Percentiles rank a stretch among this genome's conserved stretches.
These are phyloP conservation scores for Leccinum solheimii DNA, from an alignment of 1,284 basidiomycete genomes.

Conservation along the genomic window DNA sequence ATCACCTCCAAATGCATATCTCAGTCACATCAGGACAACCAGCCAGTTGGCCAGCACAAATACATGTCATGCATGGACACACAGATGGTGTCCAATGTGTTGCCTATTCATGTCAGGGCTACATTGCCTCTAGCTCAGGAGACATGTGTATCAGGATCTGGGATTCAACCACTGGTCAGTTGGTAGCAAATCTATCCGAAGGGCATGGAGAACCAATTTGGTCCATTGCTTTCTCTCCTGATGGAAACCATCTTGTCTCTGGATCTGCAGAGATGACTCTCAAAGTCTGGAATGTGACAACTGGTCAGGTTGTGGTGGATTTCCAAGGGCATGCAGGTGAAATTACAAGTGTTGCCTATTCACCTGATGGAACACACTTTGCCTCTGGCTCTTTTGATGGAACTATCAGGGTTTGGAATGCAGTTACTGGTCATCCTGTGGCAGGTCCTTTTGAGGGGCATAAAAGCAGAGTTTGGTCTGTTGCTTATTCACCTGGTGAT, in stretches of 20 bases:
- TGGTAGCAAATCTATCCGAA: not conserved
- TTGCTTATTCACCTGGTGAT: not conserved
- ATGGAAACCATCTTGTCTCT: not conserved
- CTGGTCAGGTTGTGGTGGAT: not conserved
- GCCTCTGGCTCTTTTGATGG: not conserved
- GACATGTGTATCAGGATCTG: not conserved
- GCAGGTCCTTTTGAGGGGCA: not conserved
- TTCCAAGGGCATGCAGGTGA: not conserved
- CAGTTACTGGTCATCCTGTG: not conserved
- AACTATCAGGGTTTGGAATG: not conserved
- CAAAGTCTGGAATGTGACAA: not conserved
- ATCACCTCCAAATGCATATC: not conserved
- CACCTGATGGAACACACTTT: not conserved
- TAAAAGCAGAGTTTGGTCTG: not conserved
- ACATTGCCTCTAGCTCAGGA: not conserved
- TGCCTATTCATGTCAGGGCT: not conserved
- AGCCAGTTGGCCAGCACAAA: not conserved
- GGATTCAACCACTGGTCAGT: not conserved
- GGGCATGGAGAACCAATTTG: not conserved
- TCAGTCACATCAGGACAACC: not conserved
- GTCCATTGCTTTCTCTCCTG: not conserved
- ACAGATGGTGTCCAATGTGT: not conserved
- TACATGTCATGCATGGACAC: not conserved
- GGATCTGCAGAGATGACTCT: not conserved
- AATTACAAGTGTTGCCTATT: not conserved